Base-by-base conservation (phyloP, 2,329 filamentous ascomycete species). In the Elsinoe necatrix region DNA sequence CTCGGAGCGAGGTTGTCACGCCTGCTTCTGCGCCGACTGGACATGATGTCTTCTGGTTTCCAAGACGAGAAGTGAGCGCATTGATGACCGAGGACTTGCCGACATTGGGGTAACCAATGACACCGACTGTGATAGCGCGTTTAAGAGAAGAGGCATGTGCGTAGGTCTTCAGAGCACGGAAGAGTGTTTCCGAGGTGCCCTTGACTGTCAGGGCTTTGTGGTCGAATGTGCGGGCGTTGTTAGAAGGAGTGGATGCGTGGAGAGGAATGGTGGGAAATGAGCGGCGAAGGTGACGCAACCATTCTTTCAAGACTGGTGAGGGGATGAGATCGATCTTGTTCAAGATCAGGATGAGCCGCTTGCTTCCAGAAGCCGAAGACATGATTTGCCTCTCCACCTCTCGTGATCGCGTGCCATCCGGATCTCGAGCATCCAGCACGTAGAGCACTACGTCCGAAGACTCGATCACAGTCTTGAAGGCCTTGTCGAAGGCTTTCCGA, bases 11-110 rank as follows among this genome's bases (percentile, higher is more conserved):
- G 42, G 90, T 96, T 4, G 91, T 96, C 37, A 96, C 89, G 56
- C 91, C 91, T 20, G 91, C 91, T 74, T 95, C 91, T 27, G 91
- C 90, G 59, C 91, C 91, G 1, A 88, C 87, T 1, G 91, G 91
- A 70, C 90, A 95, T 42, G 89, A 87, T 34, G 79, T 77, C 63
- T 80, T 77, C 66, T 81, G 83, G 57, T 83, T 80, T 62, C 85
- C 82, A 63, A 95, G 77, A 35, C 89, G 82, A 35, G 87, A 84
- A 18, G 89, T 86, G 57, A 96, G 83, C 14, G 90, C 88, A 71
- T 96, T 96, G 79, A 96, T 95, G 66, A 96, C 89, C 52, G 90
- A 95, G 25, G 89, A 95, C 77, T 96, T 96, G 69, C 91, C 91
- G 59, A 95, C 91, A 69, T 96, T 96, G 65, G 91, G 91, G 71